These are phyloP conservation scores for Lasiodiplodia sp. DNA, from an alignment of 2,329 filamentous ascomycete genomes.

Conservation along the genomic window DNA sequence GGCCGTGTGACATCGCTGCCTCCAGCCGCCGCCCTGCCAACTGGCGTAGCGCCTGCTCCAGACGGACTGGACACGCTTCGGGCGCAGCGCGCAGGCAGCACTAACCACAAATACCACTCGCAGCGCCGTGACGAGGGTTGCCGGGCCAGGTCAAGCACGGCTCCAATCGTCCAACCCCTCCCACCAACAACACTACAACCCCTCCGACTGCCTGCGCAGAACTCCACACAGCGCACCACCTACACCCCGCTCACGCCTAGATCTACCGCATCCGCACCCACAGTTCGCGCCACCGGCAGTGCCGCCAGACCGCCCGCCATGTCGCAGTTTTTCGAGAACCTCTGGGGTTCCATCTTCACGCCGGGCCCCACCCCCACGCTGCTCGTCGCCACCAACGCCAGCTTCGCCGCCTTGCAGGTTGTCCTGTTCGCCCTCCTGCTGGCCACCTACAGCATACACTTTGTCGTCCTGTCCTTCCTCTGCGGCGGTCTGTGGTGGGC, in stretches of 20 bases:
- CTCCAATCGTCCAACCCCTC: slow-evolving; percentile 23
- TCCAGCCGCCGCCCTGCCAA: slow-evolving; percentile 15
- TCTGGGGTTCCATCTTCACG: slow-evolving; percentile 93
- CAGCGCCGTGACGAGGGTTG: slow-evolving; percentile 24
- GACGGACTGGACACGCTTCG: slow-evolving; percentile 13
- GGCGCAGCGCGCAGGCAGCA: slow-evolving; percentile 21
- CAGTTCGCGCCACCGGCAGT: slow-evolving; percentile 6
- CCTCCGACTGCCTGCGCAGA: slow-evolving; percentile 5
- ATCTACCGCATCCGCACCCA: not conserved
- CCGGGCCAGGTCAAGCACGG: slow-evolving; percentile 13
- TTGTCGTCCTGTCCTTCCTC: slow-evolving; percentile 79
- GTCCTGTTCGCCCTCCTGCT: slow-evolving; percentile 78
- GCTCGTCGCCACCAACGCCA: slow-evolving; percentile 85
- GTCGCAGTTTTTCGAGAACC: slow-evolving; percentile 51
- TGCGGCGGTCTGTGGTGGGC: slow-evolving; percentile 87
- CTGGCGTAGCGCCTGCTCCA: slow-evolving; percentile 2
- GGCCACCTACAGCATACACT: slow-evolving; percentile 88
- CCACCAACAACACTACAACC: not conserved
- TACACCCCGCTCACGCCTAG: not conserved
- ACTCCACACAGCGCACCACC: not conserved
- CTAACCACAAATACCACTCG: slow-evolving; percentile 12
- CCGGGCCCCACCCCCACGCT: slow-evolving; percentile 89
- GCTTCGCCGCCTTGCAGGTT: slow-evolving; percentile 84
- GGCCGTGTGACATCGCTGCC: slow-evolving; percentile 22
- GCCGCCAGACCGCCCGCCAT: slow-evolving; percentile 19